Evolutionary conservation across 169 alveolate genomes (phyloP), one percentile per base, ranked within the genome.

Genomic region (Babesia divergens): DNA sequence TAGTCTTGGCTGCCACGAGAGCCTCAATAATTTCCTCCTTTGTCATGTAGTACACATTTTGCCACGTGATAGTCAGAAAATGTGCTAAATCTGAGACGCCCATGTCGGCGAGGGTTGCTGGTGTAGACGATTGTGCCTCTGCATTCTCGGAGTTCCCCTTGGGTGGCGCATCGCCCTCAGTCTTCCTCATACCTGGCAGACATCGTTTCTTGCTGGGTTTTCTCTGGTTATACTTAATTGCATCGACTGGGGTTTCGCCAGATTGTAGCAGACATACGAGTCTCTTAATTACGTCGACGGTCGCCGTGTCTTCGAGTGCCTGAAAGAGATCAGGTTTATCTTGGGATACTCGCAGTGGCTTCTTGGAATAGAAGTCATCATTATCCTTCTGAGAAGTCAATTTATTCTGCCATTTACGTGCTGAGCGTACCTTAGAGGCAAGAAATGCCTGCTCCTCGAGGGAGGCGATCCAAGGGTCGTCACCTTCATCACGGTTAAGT

Each of bases 1-100:
- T 16, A 35, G 49, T 52, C 46, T 35, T 72, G 72, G 59, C 69
- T 24, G 18, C 46, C 31, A 35, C 50, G 35, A 76, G 67, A 31
- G 85, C 29, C 24, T 55, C 65, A 4, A 26, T 40, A 26, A 76
- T 76, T 20, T 76, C 85, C 20, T 76, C 85, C 46, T 60, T 76
- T 9, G 79, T 65, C 85, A 76, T 76, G 56, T 60, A 76, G 51
- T 76, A 76, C 24, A 76, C 85, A 35, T 76, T 76, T 32, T 66
- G 71, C 85, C 85, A 76, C 13, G 42, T 76, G 16, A 76, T 56
- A 13, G 80, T 76, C 8, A 76, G 81, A 29, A 60, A 79, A 35
- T 76, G 85, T n/a, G 85, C 51, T 16, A 76, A 40, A 34, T 76
- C 85, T 6, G 85, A 76, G 9, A 66, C 65, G 49, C 55, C 80